These are phyloP conservation scores for Dentipellis fragilis DNA, from an alignment of 768 basidiomycete species.

Conservation along the genomic window DNA sequence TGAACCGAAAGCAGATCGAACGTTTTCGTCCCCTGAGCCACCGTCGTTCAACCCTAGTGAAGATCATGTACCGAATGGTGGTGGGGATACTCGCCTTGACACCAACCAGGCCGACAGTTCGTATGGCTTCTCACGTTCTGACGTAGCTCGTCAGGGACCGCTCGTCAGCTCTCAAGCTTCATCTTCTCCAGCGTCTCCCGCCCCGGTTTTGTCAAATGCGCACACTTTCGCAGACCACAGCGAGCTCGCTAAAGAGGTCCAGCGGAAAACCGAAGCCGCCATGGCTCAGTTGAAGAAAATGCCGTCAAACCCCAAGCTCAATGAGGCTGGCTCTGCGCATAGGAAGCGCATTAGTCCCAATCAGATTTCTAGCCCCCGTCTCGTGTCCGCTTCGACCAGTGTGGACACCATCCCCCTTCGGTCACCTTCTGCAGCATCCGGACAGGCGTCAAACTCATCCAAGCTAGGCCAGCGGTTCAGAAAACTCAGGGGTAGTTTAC, in stretches of 20 bases:
- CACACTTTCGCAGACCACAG: conserved; percentile 5
- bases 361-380: conserved; percentile 30
- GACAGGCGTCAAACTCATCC: conserved; percentile 21
- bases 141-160: background rate
- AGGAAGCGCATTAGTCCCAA: conserved; percentile 25
- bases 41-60: background rate
- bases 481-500: conserved; percentile 58
- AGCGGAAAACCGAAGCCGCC: conserved; percentile 20
- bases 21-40: conserved; percentile 20
- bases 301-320: conserved; percentile 26
- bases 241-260: conserved; percentile 11
- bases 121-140: too few species aligned
- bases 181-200: background rate
- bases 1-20: conserved; percentile 26
- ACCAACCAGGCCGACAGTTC: background rate
- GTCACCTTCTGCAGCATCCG: conserved; percentile 15
- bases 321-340: conserved; percentile 11
- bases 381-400: conserved; percentile 30
- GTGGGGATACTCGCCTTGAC: background rate
- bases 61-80: background rate
- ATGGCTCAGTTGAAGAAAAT: conserved; percentile 31
- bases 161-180: background rate
- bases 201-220: background rate
- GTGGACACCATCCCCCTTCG: conserved; percentile 23
- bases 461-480: conserved; percentile 69